A percentile compares a stretch with the other conserved stretches of the same genome.
phyloP scores from a whole-genome alignment of 1,284 basidiomycete genomes.

The Sporisorium iseilematis-ciliati region DNA sequence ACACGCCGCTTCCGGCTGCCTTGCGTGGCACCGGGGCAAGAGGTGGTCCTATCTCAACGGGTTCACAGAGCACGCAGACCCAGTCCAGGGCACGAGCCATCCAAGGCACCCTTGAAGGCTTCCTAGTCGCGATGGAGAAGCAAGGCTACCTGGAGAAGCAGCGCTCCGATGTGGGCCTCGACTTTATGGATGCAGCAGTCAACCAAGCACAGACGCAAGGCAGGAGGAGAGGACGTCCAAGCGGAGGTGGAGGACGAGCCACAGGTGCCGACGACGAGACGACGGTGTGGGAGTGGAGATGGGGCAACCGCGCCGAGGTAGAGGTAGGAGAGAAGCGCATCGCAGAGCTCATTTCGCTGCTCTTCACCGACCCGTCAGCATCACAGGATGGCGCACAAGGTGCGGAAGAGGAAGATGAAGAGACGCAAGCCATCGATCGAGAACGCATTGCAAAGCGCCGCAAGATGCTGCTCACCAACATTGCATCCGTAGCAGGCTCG shows the following conservation, averaged over 20 bases:
- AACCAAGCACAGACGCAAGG: conserved; percentile 26
- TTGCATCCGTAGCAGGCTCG: conserved; percentile 47
- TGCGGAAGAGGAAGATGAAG: conserved; percentile 33
- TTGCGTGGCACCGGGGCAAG: conserved; percentile 37
- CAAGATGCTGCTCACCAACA: conserved; percentile 41
- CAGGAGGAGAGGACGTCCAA: conserved; percentile 25
- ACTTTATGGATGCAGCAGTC: conserved; percentile 29
- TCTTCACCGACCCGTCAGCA: conserved; percentile 50
- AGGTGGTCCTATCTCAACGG: conserved; percentile 10
- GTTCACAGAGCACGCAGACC: conserved; percentile 40
- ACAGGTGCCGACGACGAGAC: conserved; percentile 43
- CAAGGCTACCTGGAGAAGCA: conserved; percentile 66
- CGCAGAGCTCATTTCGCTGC: conserved; percentile 58
- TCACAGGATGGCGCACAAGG: conserved; percentile 19
- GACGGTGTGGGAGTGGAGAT: conserved; percentile 64
- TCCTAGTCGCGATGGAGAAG: conserved; percentile 47
- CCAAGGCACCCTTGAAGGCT: conserved; percentile 53
- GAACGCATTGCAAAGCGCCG: conserved; percentile 26
- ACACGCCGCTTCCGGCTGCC: conserved; percentile 28
- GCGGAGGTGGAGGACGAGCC: conserved; percentile 15
- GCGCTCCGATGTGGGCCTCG: conserved; percentile 31
- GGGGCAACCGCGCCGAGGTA: conserved; percentile 66
- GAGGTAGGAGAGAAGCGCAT: conserved; percentile 67
- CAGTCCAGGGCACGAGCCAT: conserved; percentile 27
- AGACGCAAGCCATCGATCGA: conserved; percentile 32